phyloP scores from a whole-genome alignment of 2,329 filamentous ascomycete species.

The Cryoendolithus antarcticus region DNA sequence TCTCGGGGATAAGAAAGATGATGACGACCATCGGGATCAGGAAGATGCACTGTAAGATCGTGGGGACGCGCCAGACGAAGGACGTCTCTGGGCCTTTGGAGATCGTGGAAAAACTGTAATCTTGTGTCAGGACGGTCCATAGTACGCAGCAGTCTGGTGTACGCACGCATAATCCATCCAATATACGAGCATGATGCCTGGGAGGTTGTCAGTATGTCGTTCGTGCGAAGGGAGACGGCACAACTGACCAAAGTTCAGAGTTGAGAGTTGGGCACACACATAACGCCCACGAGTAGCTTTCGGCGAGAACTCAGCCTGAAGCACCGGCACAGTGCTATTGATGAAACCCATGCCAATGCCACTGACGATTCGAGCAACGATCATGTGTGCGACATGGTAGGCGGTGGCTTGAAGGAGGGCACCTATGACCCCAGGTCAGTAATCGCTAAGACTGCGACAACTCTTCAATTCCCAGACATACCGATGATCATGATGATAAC shows the following conservation, averaged over 20 bases:
- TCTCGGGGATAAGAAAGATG: slow-evolving; percentile 30
- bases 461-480: not conserved
- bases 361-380: slow-evolving; percentile 32
- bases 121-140: no score
- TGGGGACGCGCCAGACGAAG: slow-evolving; percentile 21
- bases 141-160: no score
- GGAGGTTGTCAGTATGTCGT: no score
- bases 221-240: no score
- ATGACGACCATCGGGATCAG: slow-evolving; percentile 29
- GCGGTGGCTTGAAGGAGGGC: slow-evolving; percentile 32
- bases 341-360: slow-evolving; percentile 34
- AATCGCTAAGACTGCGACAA: no score
- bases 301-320: slow-evolving; percentile 30
- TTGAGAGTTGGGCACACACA: slow-evolving; percentile 37
- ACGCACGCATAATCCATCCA: slow-evolving; percentile 27
- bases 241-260: slow-evolving; percentile 26
- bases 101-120: slow-evolving; percentile 27
- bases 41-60: slow-evolving; percentile 31
- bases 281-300: slow-evolving; percentile 24
- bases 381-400: slow-evolving; percentile 28
- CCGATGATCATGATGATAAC: slow-evolving; percentile 30
- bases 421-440: slow-evolving; percentile 13
- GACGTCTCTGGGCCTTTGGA: slow-evolving; percentile 7
- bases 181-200: slow-evolving; percentile 31
- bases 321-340: slow-evolving; percentile 34